Evolutionary conservation across 176 grass and related monocot species (phyloP), one percentile per base, ranked within the genome.

Genomic region (Phragmites australis): DNA sequence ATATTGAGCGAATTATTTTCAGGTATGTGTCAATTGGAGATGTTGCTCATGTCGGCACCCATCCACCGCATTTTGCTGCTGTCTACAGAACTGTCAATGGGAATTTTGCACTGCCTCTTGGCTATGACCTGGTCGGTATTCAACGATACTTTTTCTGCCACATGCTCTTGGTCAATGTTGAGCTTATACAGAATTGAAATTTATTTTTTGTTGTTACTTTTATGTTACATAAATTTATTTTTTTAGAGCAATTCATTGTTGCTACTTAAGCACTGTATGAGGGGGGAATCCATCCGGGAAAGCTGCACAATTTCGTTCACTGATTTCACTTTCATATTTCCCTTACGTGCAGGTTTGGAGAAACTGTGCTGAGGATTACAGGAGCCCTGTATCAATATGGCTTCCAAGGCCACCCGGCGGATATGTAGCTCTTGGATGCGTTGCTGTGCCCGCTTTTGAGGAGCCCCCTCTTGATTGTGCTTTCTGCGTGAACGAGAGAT

Each of bases 11-110:
- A 55, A 70, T 84, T 57, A 64, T 75, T 90, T 60, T 75, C 83
- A 98, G 95, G 86, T 94, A 94, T 87, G 68, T 94, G 47, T 93
- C 95, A 32, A 73, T 91, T 81, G 95, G 95, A 77, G 95, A 98
- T 88, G 70, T 98, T 77, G 92, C 90, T 53, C 88, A 94, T 85
- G 83, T 78, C 27, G 95, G 95, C 61, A 87, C 62, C 76, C 81
- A 94, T 70, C 83, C 63, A 81, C 95, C 95, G 6, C 83, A 79
- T 83, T 72, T 93, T 82, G 86, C 86, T 76, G 73, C 82, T 72
- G 74, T 97, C 68, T 97, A 97, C 90, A 82, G 73, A 60, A 92
- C 92, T 65, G 78, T 85, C 23, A 76, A 81, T 50, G 68, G 76
- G n/a, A 94, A 94, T 81, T 97, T 94, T 89, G 77, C 79, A 59